A percentile compares a stretch with the other conserved stretches of the same genome.
phyloP scores from a whole-genome alignment of 225 moss, liverwort and hornwort genomes.

The Bryum argenteum region DNA sequence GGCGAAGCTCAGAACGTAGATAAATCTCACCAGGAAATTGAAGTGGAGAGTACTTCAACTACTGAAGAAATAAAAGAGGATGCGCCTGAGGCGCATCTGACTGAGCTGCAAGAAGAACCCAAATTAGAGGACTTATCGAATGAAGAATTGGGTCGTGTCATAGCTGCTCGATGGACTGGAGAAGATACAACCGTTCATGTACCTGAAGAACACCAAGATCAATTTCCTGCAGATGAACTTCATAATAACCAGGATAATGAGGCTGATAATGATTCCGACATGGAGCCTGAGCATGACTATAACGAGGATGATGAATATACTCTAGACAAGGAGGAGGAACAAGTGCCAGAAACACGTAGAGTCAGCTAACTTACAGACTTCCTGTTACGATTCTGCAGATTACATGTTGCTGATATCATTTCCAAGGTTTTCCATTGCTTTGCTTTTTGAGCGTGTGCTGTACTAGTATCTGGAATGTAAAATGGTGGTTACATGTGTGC shows the following conservation, averaged over 20 bases:
- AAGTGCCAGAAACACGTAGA: constrained; percentile 54
- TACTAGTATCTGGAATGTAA: constrained; percentile 21
- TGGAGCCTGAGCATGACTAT: constrained; percentile 54
- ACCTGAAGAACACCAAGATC: constrained; percentile 37
- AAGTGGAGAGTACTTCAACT: constrained; percentile 18
- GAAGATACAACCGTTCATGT: constrained; percentile 75
- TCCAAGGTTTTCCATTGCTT: constrained; percentile 8
- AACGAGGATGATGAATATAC: constrained; percentile 62
- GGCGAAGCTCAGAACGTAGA: constrained; percentile 38
- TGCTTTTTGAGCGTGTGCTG: not conserved
- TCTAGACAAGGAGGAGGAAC: constrained; percentile 44
- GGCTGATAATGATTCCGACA: constrained; percentile 42
- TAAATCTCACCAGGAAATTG: constrained; percentile 17
- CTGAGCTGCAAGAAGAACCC: constrained; percentile 54
- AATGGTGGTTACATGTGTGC: constrained; percentile 32
- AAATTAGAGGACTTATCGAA: constrained; percentile 73
- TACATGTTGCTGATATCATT: constrained; percentile 16
- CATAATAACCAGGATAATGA: constrained; percentile 44
- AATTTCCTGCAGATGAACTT: constrained; percentile 31
- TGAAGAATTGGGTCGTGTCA: constrained; percentile 77
- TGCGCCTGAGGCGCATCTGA: constrained; percentile 41
- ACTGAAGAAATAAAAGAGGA: constrained; percentile 36
- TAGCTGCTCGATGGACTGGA: constrained; percentile 95
- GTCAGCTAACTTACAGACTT: constrained; percentile 21
- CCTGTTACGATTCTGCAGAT: constrained; percentile 20